These are phyloP conservation scores for Echeveria elegans DNA, from an alignment of 164 flowering plant genomes.

Conservation along the genomic window DNA sequence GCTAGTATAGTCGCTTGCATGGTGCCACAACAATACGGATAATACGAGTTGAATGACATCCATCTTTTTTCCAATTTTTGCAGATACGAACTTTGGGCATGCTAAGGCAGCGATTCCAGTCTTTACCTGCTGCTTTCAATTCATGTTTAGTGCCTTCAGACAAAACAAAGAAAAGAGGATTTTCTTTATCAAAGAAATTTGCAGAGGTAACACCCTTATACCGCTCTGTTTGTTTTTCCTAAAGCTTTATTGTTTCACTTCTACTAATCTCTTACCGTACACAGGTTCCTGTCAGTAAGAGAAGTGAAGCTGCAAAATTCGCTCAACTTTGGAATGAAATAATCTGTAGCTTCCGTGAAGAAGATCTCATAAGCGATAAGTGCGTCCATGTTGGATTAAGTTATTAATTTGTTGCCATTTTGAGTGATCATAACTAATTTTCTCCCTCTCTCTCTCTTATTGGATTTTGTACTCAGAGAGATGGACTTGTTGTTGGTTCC, in stretches of 20 bases:
- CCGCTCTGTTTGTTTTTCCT: not conserved
- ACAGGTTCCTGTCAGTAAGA: slow-evolving; percentile 66
- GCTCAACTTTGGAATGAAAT: slow-evolving; percentile 98
- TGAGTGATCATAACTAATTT: not conserved
- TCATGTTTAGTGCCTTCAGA: slow-evolving; percentile 78
- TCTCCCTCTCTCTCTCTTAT: slow-evolving; percentile 18
- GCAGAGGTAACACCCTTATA: slow-evolving; percentile 44
- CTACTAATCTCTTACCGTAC: slow-evolving; percentile 4
- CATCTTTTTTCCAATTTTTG: slow-evolving; percentile 8
- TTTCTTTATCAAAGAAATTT: slow-evolving; percentile 68
- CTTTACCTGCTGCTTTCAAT: slow-evolving; percentile 95
- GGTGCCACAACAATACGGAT: too few relatives aligned
- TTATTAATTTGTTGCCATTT: slow-evolving; percentile 8
- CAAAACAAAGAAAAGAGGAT: slow-evolving; percentile 43
- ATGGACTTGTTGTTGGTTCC: slow-evolving; percentile 93
- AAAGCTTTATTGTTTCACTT: not conserved
- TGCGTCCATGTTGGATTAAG: slow-evolving; percentile 22
- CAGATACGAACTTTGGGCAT: slow-evolving; percentile 91
- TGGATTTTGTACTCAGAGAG: slow-evolving; percentile 50
- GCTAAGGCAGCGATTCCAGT: slow-evolving; percentile 92
- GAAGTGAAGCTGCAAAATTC: slow-evolving; percentile 96
- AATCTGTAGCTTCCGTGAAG: slow-evolving; percentile 85
- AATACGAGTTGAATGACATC: not conserved
- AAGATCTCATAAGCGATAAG: slow-evolving; percentile 95
- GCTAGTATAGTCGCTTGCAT: too few relatives aligned